A percentile compares a stretch with the other conserved stretches of the same genome.
Evolutionary conservation across 2,329 filamentous ascomycete genomes (phyloP).

Genomic region (Beauveria sp.): DNA sequence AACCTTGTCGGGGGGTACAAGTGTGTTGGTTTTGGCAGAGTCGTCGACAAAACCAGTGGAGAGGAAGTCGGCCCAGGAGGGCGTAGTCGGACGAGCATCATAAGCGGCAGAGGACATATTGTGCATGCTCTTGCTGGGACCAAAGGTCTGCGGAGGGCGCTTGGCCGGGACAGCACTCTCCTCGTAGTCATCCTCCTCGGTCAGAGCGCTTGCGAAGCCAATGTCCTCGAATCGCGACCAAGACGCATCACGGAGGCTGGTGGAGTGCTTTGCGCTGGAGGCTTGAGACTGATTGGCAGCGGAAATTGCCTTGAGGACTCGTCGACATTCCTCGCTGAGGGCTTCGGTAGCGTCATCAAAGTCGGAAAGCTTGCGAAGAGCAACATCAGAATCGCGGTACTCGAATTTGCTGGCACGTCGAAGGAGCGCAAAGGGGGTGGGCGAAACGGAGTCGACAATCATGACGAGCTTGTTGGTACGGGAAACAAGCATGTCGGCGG

Average conservation of each 20-base stretch:
- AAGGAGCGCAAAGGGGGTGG: slow-evolving; percentile 84
- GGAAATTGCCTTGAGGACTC: slow-evolving; percentile 83
- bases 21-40: slow-evolving; percentile 54
- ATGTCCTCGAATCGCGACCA: slow-evolving; percentile 97
- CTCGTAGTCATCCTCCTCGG: slow-evolving; percentile 63
- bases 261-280: slow-evolving; percentile 62
- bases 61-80: slow-evolving; percentile 96
- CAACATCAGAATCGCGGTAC: slow-evolving; percentile 80
- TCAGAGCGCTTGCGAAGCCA: slow-evolving; percentile 71
- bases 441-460: slow-evolving; percentile 92
- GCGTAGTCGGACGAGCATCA: slow-evolving; percentile 79
- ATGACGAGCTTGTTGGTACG: slow-evolving; percentile 86
- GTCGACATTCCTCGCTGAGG: slow-evolving; percentile 86
- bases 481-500: slow-evolving; percentile 67
- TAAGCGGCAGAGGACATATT: slow-evolving; percentile 55
- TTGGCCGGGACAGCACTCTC: slow-evolving; percentile 36
- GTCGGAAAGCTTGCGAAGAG: slow-evolving; percentile 77
- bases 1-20: slow-evolving; percentile 87
- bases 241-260: slow-evolving; percentile 71
- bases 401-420: slow-evolving; percentile 91
- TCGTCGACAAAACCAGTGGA: slow-evolving; percentile 86
- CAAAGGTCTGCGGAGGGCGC: slow-evolving; percentile 23
- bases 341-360: slow-evolving; percentile 85
- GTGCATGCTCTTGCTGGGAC: slow-evolving; percentile 5
- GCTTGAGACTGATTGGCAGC: slow-evolving; percentile 78